Evolutionary conservation across 805 yeast genomes (phyloP), one percentile per base, ranked within the genome.

Genomic region (Starmerella potacharoeniae): DNA sequence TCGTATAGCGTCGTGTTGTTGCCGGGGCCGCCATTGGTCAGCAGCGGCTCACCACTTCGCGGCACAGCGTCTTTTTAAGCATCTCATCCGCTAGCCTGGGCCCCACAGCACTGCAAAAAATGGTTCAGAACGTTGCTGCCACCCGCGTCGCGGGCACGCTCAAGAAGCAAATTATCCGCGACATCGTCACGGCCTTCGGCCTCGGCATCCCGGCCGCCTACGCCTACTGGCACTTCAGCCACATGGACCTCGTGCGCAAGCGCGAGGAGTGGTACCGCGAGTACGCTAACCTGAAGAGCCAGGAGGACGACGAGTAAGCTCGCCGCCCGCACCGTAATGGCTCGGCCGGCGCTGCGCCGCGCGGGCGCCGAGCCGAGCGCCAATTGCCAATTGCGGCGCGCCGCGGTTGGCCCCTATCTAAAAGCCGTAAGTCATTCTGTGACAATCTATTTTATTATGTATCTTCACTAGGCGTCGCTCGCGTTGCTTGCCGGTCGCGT

Each of bases 221-320:
- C 61, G 78, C 77, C 73, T 89, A 91, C 93, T 84, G 95, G 87
- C 81, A 82, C 79, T 86, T 80, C 33, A 76, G 73, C 80, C 97
- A 90, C 84, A 82, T 79, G 76, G 79, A 82, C 39, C 64, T 76
- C 58, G 84, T 86, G 55, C 77, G 77, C 62, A 77, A 74, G 67
- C 86, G 96, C 79, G 97, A 90, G 71, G 82, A 79, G 56, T 88
- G 81, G 80, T 90, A 90, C 74, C 81, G 83, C 60, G 76, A 81
- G 65, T 74, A 85, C 70, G 91, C 89, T 64, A 82, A 82, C 69
- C 77, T 82, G 73, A 84, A 84, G 77, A 78, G 77, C 52, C 58
- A 58, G 55, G 45, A 31, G 36, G 60, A 54, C 46, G 55, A 53
- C 28, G 50, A 46, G 33, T 45, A 45, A 33, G 42, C 36, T 22